Evolutionary conservation across 2,329 filamentous ascomycete genomes (phyloP).

Genomic region (Zelopaecilomyces penicillatus): DNA sequence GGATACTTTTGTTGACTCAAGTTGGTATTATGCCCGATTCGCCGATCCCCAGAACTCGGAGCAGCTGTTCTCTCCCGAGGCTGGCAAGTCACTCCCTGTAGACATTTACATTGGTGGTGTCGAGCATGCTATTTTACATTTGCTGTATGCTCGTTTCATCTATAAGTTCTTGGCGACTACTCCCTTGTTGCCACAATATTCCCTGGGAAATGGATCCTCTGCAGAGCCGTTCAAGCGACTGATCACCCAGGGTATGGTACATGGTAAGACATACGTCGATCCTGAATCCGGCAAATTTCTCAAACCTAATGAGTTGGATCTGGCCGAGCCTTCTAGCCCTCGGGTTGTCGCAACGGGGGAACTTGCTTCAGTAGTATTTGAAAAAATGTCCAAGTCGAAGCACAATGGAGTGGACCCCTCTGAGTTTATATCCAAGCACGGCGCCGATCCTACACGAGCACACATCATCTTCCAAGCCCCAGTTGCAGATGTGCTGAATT

Average conservation of each 20-base stretch:
- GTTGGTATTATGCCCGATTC: slow-evolving; percentile 86
- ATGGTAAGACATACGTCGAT: slow-evolving; percentile 74
- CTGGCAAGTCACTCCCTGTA: slow-evolving; percentile 58
- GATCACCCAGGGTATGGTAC: slow-evolving; percentile 87
- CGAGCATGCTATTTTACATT: slow-evolving; percentile 83
- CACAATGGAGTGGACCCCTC: slow-evolving; percentile 83
- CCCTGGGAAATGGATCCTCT: slow-evolving; percentile 20
- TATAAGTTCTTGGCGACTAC: slow-evolving; percentile 72
- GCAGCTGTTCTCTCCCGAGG: slow-evolving; percentile 52
- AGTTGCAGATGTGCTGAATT: slow-evolving; percentile 74
- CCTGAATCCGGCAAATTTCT: slow-evolving; percentile 69
- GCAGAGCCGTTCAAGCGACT: slow-evolving; percentile 76
- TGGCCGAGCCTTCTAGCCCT: slow-evolving; percentile 47
- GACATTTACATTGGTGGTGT: slow-evolving; percentile 86
- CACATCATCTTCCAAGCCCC: slow-evolving; percentile 88
- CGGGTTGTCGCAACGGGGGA: slow-evolving; percentile 54
- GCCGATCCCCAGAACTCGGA: slow-evolving; percentile 59
- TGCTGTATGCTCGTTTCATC: slow-evolving; percentile 83
- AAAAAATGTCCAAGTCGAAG: slow-evolving; percentile 96
- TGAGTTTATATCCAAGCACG: slow-evolving; percentile 62
- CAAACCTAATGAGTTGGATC: slow-evolving; percentile 64
- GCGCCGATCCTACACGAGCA: slow-evolving; percentile 74
- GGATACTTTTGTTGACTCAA: slow-evolving; percentile 94
- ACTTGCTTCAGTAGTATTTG: slow-evolving; percentile 56
- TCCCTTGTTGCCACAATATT: slow-evolving; percentile 34